Evolutionary conservation across 352 stramenopile genomes (phyloP).

Genomic region (Phytophthora vignae): DNA sequence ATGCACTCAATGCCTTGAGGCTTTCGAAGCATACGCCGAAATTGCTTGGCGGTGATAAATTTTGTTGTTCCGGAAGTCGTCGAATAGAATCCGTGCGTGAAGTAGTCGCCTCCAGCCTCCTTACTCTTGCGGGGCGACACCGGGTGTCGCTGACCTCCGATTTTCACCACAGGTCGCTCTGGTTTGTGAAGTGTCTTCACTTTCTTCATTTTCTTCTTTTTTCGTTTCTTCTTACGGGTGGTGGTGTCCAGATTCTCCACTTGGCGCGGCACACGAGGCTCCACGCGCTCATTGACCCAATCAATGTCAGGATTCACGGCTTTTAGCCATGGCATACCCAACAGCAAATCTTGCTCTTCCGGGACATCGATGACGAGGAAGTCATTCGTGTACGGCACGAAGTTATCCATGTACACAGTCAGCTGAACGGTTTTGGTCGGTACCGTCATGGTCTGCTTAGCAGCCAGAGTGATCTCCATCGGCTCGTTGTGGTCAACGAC

Average conservation of each 20-base stretch:
- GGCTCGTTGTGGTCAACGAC: conserved; percentile 12
- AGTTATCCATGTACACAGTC: conserved; percentile 15
- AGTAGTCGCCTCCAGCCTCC: not conserved
- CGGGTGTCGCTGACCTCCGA: not conserved
- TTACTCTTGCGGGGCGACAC: not conserved
- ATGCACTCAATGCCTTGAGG: not conserved
- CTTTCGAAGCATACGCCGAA: not conserved
- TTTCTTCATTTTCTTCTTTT: not conserved
- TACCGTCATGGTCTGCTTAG: conserved; percentile 13
- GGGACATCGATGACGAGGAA: conserved; percentile 21
- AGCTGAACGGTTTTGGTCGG: not conserved
- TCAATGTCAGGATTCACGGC: conserved; percentile 24
- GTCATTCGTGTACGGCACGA: conserved; percentile 11
- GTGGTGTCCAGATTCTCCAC: not conserved
- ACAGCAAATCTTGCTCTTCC: conserved; percentile 14
- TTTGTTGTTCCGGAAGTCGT: not conserved
- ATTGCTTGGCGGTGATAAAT: not conserved
- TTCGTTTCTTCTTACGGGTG: not conserved
- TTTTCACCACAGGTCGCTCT: not conserved
- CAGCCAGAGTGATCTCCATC: conserved; percentile 14
- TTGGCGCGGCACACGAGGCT: too few relatives aligned
- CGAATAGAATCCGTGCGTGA: not conserved
- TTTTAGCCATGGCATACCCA: conserved; percentile 22
- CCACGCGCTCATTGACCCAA: conserved; percentile 7
- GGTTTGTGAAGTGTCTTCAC: not conserved